Base-by-base conservation (phyloP, 2,329 filamentous ascomycete genomes). In the Allantophomopsis cytisporea region DNA sequence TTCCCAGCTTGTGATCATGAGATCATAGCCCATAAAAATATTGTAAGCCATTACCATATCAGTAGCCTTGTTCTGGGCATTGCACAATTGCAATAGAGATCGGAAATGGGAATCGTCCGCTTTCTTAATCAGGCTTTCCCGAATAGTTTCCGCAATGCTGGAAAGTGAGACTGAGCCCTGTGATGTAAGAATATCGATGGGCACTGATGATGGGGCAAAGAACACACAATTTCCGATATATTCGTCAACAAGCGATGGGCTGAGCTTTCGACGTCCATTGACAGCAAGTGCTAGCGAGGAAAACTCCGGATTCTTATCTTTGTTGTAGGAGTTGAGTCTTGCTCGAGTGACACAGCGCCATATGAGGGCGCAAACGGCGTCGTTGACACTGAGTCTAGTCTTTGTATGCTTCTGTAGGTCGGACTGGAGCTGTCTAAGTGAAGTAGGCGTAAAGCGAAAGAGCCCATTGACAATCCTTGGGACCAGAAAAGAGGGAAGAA, bases 1-100 rank as follows among this genome's bases (percentile, higher is more conserved):
- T 15, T 38, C 38, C 42, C 42, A 41, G 23, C 35, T 41, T 7
- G 42, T 41, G 11, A 31, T 39, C 8, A 43, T 23, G 11, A 41
- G n/a, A 23, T 43, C 42, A 14, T 39, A 20, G 10, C 39, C 39
- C 31, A 32, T 31, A 31, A 35, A 43, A 7, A 36, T 17, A 31
- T 36, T 28, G 18, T 41, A 32, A 10, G 31, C 28, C 13, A 39
- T 34, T 12, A 36, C 16, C 11, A 41, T 39, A 37, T 43, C 42
- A 11, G 41, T 35, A 12, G 35, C 36, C 14, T 21, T 34, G 16
- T 31, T 20, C 34, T 43, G 41, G 2, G 41, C 30, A 2, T 35
- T 39, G 6, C 37, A 30, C 8, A 43, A 16, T 14, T 41, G 41
- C n/a, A 41, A 11, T 4, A 37, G 14, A 7, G 38, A 16, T 4